Conservation (phyloP, 495 filamentous ascomycete species). For the Aspergillus asperescens region DNA sequence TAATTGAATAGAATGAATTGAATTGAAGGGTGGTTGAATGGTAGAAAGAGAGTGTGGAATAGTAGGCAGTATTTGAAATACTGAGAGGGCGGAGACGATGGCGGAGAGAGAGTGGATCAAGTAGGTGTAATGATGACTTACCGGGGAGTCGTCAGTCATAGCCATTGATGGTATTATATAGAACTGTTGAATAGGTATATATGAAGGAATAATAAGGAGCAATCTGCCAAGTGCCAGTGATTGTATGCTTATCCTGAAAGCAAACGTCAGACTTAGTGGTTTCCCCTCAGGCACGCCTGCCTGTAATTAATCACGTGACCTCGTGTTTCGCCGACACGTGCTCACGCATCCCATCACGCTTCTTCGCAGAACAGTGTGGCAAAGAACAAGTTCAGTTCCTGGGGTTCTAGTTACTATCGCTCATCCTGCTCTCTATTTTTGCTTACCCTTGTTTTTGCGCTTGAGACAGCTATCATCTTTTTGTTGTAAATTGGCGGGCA, state of each 20-base stretch:
- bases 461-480: background rate
- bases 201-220: background rate
- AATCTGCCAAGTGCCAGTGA: background rate
- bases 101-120: slow-evolving; percentile 1
- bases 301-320: slow-evolving; percentile 31
- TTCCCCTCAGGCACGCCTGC: background rate
- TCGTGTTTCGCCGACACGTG: slow-evolving; percentile 32
- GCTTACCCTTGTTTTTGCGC: background rate
- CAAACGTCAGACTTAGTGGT: slow-evolving; percentile 11
- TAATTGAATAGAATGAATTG: background rate
- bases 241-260: slow-evolving; percentile 14
- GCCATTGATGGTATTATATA: background rate
- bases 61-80: slow-evolving; percentile 7
- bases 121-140: slow-evolving; percentile 5
- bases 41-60: background rate
- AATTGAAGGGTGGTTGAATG: no score
- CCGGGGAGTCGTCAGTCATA: slow-evolving; percentile 13
- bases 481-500: background rate
- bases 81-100: slow-evolving; percentile 8
- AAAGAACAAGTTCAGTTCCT: background rate
- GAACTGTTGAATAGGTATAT: background rate
- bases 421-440: background rate
- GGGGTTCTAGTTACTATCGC: background rate
- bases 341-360: slow-evolving; percentile 4
- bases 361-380: background rate